A percentile compares a stretch with the other conserved stretches of the same genome.
Conservation (phyloP, 2,329 filamentous ascomycete genomes). For the Exserohilum rostratum region DNA sequence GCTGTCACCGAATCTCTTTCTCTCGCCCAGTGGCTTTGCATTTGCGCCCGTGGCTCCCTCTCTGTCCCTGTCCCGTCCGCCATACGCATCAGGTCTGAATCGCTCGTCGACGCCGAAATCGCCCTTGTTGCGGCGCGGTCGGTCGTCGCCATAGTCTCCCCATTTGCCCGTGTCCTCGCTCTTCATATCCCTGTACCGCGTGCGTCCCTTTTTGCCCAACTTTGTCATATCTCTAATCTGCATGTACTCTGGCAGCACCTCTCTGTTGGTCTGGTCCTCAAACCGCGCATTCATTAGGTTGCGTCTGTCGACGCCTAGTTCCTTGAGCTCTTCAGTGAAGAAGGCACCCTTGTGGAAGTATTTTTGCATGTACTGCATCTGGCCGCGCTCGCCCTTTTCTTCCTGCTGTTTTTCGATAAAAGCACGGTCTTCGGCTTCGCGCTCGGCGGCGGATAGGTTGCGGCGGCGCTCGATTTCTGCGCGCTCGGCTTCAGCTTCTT, state of each 20-base stretch:
- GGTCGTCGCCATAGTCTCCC: slow-evolving; percentile 67
- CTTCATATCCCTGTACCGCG: slow-evolving; percentile 86
- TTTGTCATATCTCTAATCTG: slow-evolving; percentile 94
- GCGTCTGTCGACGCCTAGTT: slow-evolving; percentile 75
- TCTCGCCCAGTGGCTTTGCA: slow-evolving; percentile 70
- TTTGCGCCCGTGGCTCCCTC: slow-evolving; percentile 70
- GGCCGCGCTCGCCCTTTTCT: slow-evolving; percentile 74
- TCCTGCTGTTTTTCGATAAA: slow-evolving; percentile 79
- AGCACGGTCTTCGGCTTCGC: slow-evolving; percentile 81
- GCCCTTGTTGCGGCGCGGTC: slow-evolving; percentile 49
- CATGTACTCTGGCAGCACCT: slow-evolving; percentile 86
- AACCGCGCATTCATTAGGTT: slow-evolving; percentile 87
- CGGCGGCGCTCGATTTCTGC: slow-evolving; percentile 88
- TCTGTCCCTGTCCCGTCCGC: slow-evolving; percentile 35
- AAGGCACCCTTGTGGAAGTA: slow-evolving; percentile 98
- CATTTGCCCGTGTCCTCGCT: slow-evolving; percentile 90
- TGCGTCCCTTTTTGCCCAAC: slow-evolving; percentile 87
- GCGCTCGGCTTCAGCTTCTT: slow-evolving; percentile 80
- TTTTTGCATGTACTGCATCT: slow-evolving; percentile 90
- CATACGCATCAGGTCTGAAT: slow-evolving; percentile 68
- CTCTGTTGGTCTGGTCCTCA: slow-evolving; percentile 82
- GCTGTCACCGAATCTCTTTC: slow-evolving; percentile 55
- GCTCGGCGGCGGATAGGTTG: slow-evolving; percentile 85
- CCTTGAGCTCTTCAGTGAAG: slow-evolving; percentile 80
- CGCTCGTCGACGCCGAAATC: slow-evolving; percentile 64